Evolutionary conservation across 176 grass and related monocot genomes (phyloP).

Genomic region (Eleusine indica): DNA sequence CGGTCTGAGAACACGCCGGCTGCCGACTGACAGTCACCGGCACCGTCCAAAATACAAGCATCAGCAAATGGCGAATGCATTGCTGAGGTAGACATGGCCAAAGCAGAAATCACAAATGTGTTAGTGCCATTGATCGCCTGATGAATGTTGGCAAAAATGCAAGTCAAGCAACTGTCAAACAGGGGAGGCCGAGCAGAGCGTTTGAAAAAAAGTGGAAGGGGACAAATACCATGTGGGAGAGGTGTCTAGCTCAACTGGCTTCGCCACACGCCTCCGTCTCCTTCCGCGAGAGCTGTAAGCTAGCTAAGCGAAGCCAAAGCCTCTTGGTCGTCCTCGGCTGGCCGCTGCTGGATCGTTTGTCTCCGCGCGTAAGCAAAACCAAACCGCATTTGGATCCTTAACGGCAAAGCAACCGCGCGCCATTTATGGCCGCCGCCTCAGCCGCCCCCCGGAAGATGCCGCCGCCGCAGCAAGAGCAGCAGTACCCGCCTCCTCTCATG

Average conservation of each 20-base stretch:
- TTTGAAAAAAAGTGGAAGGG: neutral
- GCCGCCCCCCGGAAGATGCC: neutral
- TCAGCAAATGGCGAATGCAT: neutral
- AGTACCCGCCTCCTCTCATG: neutral
- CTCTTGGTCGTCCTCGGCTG: neutral
- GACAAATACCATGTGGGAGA: too few relatives aligned
- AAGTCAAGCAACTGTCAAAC: neutral
- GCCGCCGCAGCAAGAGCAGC: conserved; percentile 11
- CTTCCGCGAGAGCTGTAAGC: conserved; percentile 3
- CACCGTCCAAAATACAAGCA: neutral
- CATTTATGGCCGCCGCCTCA: conserved; percentile 30
- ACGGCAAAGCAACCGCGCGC: conserved; percentile 35
- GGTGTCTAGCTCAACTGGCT: neutral
- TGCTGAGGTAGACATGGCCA: neutral
- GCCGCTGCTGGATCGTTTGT: neutral
- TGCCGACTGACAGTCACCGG: neutral
- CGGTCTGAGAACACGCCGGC: neutral
- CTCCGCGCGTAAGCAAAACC: conserved; percentile 19
- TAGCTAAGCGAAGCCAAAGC: neutral
- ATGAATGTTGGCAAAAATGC: too few relatives aligned
- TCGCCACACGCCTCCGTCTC: conserved; percentile 2
- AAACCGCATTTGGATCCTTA: conserved; percentile 32
- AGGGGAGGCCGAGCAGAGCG: neutral
- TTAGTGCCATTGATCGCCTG: too few relatives aligned
- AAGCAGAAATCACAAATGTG: neutral